Base-by-base conservation (phyloP, 371 early-diverging fungal species). In the Zychaea mexicana region DNA sequence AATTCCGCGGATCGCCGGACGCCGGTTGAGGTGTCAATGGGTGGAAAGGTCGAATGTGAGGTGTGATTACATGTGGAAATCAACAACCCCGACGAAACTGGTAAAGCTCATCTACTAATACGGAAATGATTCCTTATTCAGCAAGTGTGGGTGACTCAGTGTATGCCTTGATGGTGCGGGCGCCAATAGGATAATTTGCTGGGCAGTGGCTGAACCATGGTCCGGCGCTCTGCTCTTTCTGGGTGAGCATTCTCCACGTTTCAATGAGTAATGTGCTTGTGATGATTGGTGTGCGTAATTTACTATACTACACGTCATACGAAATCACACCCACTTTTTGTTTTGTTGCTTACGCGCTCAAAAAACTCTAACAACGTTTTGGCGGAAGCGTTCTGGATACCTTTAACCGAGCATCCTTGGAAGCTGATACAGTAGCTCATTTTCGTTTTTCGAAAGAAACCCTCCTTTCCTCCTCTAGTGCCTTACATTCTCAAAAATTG, bases 21-120 rank as follows among this genome's bases (percentile, higher is more conserved):
- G 49, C 49, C 49, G 49, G 49, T 42, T 49, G 49, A 49, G 13
- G 49, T 49, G 49, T 24, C 49, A 49, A 49, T 49, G 26, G 49
- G 15, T 15, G 42, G n/a, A n/a, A n/a, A 42, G 13, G 42, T 13
- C n/a, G 42, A 13, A 42, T 42, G 42, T 42, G 42, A 42, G 42
- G 42, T 42, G 10, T 24, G 9, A 3, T 17, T 49, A 24, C 49
- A 49, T 49, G 49, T 49, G 49, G 49, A 24, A 49, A 49, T 49
- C 49, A 49, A 49, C 49, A 24, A 24, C 22, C 22, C 42, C 42
- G 42, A 42, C 42, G 15, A 15, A 4, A 42, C 42, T 17, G n/a
- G 15, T n/a, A 12, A 17, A 2, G 0, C 0, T 17, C 13, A 42
- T 3, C n/a, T 12, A 4, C n/a, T 39, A 12, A 15, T 17, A 42